Conservation (phyloP, 192 early-diverging fungal genomes). For the Linderina pennispora region DNA sequence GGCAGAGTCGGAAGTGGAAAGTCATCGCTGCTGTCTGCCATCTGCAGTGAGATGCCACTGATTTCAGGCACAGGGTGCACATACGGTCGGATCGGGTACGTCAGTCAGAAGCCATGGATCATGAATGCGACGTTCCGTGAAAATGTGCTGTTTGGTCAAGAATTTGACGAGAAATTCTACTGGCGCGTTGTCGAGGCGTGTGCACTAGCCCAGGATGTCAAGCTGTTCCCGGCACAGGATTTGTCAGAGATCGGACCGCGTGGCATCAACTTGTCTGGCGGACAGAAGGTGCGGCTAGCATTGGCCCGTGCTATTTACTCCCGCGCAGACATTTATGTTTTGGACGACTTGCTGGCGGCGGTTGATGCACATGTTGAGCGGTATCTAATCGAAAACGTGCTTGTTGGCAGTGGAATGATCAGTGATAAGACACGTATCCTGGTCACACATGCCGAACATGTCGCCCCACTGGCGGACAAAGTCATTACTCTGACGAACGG, state of each 20-base stretch:
- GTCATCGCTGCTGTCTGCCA: conserved; percentile 53
- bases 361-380: conserved; percentile 58
- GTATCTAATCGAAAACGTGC: conserved; percentile 47
- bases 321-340: conserved; percentile 55
- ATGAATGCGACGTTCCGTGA: conserved; percentile 39
- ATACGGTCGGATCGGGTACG: conserved; percentile 50
- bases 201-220: conserved; percentile 22
- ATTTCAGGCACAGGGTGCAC: conserved; percentile 58
- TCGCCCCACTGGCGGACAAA: conserved; percentile 23
- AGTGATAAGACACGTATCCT: conserved; percentile 44
- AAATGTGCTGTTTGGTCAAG: conserved; percentile 38
- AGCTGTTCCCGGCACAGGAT: conserved; percentile 23
- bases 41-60: conserved; percentile 84
- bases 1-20: conserved; percentile 81
- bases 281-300: conserved; percentile 57
- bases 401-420: conserved; percentile 25
- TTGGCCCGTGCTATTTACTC: conserved; percentile 61
- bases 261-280: conserved; percentile 57
- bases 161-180: conserved; percentile 25
- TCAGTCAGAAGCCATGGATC: conserved; percentile 37
- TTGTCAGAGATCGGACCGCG: conserved; percentile 49
- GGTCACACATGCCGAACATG: no score
- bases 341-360: conserved; percentile 68
- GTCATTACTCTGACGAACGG: conserved; percentile 11
- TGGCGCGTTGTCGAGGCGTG: conserved; percentile 16